Evolutionary conservation across 1,284 basidiomycete genomes (phyloP).

Genomic region (Coniferiporia sulphurascens): DNA sequence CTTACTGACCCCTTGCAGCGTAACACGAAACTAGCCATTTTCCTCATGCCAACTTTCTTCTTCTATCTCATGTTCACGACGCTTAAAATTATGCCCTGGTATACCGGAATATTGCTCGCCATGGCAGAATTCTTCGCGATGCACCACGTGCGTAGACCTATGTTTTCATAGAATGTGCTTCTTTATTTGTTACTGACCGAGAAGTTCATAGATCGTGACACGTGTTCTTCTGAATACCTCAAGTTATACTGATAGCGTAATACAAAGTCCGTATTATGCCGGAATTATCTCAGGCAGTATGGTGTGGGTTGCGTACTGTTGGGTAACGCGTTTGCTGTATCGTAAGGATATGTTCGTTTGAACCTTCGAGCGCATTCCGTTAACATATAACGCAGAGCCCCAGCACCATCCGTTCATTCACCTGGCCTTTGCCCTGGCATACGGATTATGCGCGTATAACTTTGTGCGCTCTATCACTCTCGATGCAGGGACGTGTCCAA

Average conservation of each 20-base stretch:
- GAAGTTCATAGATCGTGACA: conserved; percentile 59
- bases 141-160: conserved; percentile 70
- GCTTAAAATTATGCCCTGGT: conserved; percentile 82
- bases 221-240: conserved; percentile 76
- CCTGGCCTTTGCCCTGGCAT: conserved; percentile 67
- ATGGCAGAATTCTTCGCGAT: conserved; percentile 85
- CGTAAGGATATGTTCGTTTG: conserved; percentile 38
- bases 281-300: conserved; percentile 86
- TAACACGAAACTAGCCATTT: conserved; percentile 79
- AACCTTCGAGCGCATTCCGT: not conserved
- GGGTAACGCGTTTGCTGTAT: conserved; percentile 70
- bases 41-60: conserved; percentile 73
- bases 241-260: conserved; percentile 73
- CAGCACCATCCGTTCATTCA: conserved; percentile 74
- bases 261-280: conserved; percentile 84
- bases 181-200: conserved; percentile 11
- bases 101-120: conserved; percentile 79
- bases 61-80: conserved; percentile 83
- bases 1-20: conserved; percentile 38
- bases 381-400: conserved; percentile 46
- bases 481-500: conserved; percentile 88
- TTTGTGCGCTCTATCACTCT: conserved; percentile 87
- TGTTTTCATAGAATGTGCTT: conserved; percentile 6
- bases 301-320: conserved; percentile 82
- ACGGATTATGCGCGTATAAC: conserved; percentile 78